Conservation (phyloP, 2,329 filamentous ascomycete species). For the Sordariomycetes sp. region DNA sequence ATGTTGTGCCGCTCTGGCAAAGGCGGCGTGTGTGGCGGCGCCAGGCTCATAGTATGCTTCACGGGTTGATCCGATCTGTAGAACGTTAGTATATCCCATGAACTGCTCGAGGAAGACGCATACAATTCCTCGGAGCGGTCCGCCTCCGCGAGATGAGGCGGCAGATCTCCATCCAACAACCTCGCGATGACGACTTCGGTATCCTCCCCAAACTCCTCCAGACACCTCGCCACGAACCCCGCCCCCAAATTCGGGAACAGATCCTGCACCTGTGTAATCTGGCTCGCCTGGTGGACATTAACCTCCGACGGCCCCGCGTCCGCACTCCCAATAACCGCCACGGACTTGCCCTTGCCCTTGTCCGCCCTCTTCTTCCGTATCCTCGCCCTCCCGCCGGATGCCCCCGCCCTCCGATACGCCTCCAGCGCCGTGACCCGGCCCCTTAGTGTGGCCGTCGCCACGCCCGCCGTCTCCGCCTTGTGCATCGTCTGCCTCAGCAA, state of each 20-base stretch:
- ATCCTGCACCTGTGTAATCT: constrained; percentile 84
- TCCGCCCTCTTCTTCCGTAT: constrained; percentile 40
- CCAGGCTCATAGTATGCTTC: constrained; percentile 22
- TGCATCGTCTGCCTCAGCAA: constrained; percentile 51
- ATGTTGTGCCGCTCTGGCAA: constrained; percentile 54
- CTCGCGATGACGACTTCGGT: constrained; percentile 71
- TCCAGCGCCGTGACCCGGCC: constrained; percentile 49
- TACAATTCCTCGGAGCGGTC: constrained; percentile 54
- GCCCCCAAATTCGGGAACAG: constrained; percentile 80
- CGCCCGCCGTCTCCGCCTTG: constrained; percentile 32
- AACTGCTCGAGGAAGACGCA: constrained; percentile 10
- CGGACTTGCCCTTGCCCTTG: constrained; percentile 59
- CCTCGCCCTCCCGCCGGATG: constrained; percentile 32
- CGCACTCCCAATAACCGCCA: constrained; percentile 17
- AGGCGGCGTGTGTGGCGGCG: constrained; percentile 44
- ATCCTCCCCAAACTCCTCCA: constrained; percentile 68
- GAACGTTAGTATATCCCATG: not conserved
- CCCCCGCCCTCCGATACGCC: constrained; percentile 42
- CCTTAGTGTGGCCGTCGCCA: constrained; percentile 39
- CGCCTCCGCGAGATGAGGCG: constrained; percentile 47
- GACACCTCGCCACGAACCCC: constrained; percentile 63
- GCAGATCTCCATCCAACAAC: constrained; percentile 65
- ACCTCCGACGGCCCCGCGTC: constrained; percentile 31
- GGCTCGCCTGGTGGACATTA: constrained; percentile 70
- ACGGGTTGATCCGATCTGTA: not conserved